These are phyloP conservation scores for Piper betle DNA, from an alignment of 164 flowering plant genomes.

Conservation along the genomic window DNA sequence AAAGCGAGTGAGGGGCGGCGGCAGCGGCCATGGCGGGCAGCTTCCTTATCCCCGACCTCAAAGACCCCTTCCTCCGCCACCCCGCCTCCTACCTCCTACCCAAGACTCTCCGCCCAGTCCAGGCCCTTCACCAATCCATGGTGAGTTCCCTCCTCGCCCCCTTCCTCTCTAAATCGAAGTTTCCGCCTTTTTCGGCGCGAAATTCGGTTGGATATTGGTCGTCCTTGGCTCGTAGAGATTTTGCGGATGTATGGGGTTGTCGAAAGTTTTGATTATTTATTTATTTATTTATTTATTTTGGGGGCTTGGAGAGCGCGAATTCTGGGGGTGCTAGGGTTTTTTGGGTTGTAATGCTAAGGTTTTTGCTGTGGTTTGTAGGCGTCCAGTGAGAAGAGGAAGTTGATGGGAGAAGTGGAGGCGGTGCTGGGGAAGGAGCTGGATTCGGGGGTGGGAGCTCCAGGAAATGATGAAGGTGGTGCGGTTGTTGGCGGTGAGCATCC, in stretches of 20 bases:
- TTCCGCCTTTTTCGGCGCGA: no score
- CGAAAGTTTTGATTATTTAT: no score
- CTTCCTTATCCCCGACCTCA: background rate
- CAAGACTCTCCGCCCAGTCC: background rate
- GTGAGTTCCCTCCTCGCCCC: no score
- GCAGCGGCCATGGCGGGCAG: background rate
- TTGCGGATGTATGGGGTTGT: no score
- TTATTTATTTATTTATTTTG: no score
- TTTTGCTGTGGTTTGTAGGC: background rate
- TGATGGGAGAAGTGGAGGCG: background rate
- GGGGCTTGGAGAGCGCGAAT: no score
- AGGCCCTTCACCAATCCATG: no score
- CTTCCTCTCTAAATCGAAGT: no score
- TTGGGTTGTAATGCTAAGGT: background rate
- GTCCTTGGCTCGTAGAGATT: no score
- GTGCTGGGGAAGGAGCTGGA: background rate
- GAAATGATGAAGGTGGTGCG: background rate
- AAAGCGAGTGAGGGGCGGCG: no score
- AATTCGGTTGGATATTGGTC: no score
- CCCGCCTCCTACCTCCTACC: background rate
- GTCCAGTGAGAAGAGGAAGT: background rate
- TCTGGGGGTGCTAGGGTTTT: background rate
- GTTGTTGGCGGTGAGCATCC: constrained; percentile 8
- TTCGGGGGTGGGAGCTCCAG: background rate
- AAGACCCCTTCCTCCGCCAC: background rate